Evolutionary conservation across 129 eudicot species (phyloP), one percentile per base, ranked within the genome.

Genomic region (Gnaphalium uliginosum): DNA sequence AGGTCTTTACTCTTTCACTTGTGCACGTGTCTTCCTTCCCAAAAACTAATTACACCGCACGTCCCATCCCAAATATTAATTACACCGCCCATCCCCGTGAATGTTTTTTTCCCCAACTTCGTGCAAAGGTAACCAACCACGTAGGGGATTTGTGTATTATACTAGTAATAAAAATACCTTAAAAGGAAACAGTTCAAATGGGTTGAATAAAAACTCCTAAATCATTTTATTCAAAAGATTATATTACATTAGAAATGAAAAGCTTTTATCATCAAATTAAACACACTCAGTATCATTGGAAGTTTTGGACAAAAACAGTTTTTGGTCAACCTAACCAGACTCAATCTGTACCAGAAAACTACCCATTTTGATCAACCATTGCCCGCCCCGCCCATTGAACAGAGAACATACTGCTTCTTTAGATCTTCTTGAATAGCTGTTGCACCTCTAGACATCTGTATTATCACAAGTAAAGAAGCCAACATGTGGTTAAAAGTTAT

Each of bases 391-490:
- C 43, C 26, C 26, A 19, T 53, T 53, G 18, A 69, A 43, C 29
- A 58, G 51, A 66, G 56, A 81, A 79, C 94, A 80, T 85, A 90
- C 97, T 78, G 83, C 74, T 84, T 90, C 85, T 89, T 90, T 77
- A 94, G 43, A 86, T 94, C 99, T 73, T 94, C 93, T 43, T 86
- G 88, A 80, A 94, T 88, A 71, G 93, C 92, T 29, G 92, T 76
- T 60, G 97, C 99, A 17, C 99, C 99, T 84, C 86, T 89, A 80
- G 59, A 84, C 99, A 94, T 94, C 98, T 93, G 84, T 17, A 85
- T 80, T 4, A 69, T 32, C 19, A 29, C 21, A 75, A 65, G 25
- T 14, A 75, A 67, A 81, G 33, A 41, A 39, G 14, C 39, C 65
- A 71, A 1, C 37, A 9, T 41, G 33, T 75, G 65, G 32, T 11